Base-by-base conservation (phyloP, 352 stramenopile genomes). In the Globisporangium cederbergense region DNA sequence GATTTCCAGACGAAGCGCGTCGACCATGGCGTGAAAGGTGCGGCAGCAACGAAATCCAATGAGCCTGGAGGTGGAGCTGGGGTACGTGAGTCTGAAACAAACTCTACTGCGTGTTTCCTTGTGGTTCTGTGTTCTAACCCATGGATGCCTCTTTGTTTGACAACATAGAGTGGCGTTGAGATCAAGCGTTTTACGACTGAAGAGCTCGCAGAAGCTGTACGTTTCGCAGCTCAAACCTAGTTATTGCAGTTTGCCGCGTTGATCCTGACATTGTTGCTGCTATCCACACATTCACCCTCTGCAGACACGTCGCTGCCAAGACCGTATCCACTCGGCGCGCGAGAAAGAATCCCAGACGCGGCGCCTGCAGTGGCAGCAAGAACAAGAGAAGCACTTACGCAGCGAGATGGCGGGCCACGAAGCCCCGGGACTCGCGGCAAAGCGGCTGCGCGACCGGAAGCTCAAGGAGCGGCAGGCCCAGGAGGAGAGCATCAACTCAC, bases 401-500 rank as follows among this genome's bases (percentile, higher is more conserved):
- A 83, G 74, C 49, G 60, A 85, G 20, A 53, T 70, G 11, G 67
- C 67, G 3, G 57, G 73, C 2, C 62, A 72, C 30, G 65, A 74
- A 11, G 79, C 81, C 1, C 72, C 76, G 8, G 72, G 67, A 8
- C 64, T 79, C 32, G 81, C 83, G 9, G 71, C 67, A 10, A 74
- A 77, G 40, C 74, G 83, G 11, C 70, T 90, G 3, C 77, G 74
- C 9, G 74, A 85, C 36, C 72, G 75, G 43, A 86, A 86, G 20
- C 71, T 78, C 22, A 78, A 77, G 50, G 66, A 69, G 20, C 77
- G 79, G 4, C 73, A 69, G 5, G 13, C 69, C 51, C 72, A 84
- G 53, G 81, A 91, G 57, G 64, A 76, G 14, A 75, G 85, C 46
- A 67, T 92, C 20, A 75, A 92, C 22, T 47, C 79, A 18, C 67